Evolutionary conservation across 2,329 filamentous ascomycete species (phyloP), one percentile per base, ranked within the genome.

Genomic region (Blastomyces emzantsi): DNA sequence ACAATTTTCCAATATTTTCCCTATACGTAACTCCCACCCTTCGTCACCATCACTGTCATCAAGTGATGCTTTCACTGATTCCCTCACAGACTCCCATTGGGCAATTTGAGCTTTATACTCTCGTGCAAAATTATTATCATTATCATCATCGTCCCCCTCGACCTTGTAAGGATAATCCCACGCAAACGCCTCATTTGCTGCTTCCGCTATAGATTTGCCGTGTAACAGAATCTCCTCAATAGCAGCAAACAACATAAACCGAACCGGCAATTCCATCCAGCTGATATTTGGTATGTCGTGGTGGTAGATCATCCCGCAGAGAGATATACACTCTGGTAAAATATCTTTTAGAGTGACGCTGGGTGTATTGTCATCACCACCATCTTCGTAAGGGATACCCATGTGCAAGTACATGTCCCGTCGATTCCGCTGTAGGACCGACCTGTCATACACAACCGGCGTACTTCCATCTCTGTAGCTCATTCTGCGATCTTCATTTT

Each of bases 171-270:
- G 73, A 60, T 71, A 75, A 15, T 77, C 78, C 75, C 80, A 82
- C 1, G 77, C 73, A 66, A 81, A 82, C 3, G 79, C 76, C 39
- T 79, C 74, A 33, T 75, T 71, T 28, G 81, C 72, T 1, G 73
- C 65, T 28, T 79, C 74, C 3, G 68, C 63, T 0, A 73, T 72
- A n/a, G 70, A 70, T 4, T 69, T 70, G 8, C 76, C 77, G 61
- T 73, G 76, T 4, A 76, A 66, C 2, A 77, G 68, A 61, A 78
- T 78, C 63, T 82, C 79, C 69, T 84, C 82, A 3, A 82, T 65
- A 9, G 75, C 76, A 45, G 80, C 77, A 64, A 84, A 81, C 9
- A 81, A 68, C 75, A 84, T 80, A 64, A 81, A 80, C 19, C 77
- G 73, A 0, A 74, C 77, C 0, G 78, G 75, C 11, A 83, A 69